Percentiles rank a stretch among this genome's conserved stretches.
Evolutionary conservation across 495 filamentous ascomycete genomes (phyloP).

Genomic region (Ramalina intermedia): DNA sequence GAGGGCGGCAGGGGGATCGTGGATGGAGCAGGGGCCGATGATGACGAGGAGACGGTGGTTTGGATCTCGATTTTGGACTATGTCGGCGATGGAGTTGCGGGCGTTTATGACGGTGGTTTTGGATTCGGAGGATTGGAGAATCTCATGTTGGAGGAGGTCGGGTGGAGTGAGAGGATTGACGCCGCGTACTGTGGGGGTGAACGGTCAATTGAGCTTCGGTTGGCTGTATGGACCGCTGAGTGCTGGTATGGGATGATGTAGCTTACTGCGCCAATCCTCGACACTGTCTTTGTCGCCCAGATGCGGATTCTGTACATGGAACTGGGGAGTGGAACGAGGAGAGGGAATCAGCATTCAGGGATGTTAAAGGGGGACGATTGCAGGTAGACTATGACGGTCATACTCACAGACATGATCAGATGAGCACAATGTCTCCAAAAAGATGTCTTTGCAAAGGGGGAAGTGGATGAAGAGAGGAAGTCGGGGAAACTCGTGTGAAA

Average conservation of each 20-base stretch:
- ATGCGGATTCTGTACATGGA: slow-evolving; percentile 82
- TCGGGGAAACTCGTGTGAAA: too few species aligned
- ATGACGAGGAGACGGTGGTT: slow-evolving; percentile 85
- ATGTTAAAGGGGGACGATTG: not conserved
- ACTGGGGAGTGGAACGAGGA: slow-evolving; percentile 25
- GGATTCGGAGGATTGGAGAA: slow-evolving; percentile 29
- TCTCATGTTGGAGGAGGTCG: slow-evolving; percentile 90
- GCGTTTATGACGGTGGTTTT: slow-evolving; percentile 64
- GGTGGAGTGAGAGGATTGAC: slow-evolving; percentile 92
- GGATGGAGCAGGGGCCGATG: slow-evolving; percentile 91
- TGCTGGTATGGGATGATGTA: too few species aligned
- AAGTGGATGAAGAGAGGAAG: too few species aligned
- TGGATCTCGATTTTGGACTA: slow-evolving; percentile 58
- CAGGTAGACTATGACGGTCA: not conserved
- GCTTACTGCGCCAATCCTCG: slow-evolving; percentile 83
- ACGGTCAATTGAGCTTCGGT: not conserved
- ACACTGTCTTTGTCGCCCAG: slow-evolving; percentile 66
- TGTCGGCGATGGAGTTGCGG: slow-evolving; percentile 64
- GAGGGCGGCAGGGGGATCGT: slow-evolving; percentile 76
- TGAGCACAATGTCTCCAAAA: too few species aligned
- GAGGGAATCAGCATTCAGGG: not conserved
- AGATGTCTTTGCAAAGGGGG: too few species aligned
- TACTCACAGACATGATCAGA: slow-evolving; percentile 11
- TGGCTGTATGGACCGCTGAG: too few species aligned
- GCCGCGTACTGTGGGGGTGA: slow-evolving; percentile 47